Conservation (phyloP, 768 basidiomycete genomes). For the Pholiota molesta region DNA sequence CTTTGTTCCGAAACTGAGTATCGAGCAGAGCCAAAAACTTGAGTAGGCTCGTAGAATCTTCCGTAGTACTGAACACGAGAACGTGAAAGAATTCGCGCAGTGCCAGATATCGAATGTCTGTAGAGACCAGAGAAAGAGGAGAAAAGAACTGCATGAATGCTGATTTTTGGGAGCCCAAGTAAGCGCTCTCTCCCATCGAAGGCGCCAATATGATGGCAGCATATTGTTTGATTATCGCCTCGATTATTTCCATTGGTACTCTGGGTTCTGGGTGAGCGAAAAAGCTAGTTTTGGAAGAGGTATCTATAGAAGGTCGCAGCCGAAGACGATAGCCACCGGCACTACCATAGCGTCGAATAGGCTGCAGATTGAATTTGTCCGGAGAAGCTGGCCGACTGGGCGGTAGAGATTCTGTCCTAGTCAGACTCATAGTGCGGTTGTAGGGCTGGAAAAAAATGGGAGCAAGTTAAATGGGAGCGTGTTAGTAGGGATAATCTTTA, state of each 20-base stretch:
- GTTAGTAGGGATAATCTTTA: background rate
- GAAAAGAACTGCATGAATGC: constrained; percentile 35
- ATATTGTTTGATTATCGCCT: constrained; percentile 35
- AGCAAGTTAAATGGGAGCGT: background rate
- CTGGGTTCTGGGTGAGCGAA: constrained; percentile 20
- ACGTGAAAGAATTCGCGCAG: constrained; percentile 40
- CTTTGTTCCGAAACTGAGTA: constrained; percentile 13
- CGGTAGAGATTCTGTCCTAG: background rate
- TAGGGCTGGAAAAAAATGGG: background rate
- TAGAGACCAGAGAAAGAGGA: constrained; percentile 44
- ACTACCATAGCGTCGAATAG: background rate
- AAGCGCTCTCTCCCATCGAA: constrained; percentile 2
- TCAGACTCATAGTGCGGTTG: background rate
- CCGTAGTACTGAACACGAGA: constrained; percentile 28
- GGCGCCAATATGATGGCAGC: constrained; percentile 16
- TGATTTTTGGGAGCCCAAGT: constrained; percentile 10
- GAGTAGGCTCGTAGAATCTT: constrained; percentile 13
- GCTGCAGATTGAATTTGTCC: background rate
- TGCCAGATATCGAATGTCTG: constrained; percentile 42
- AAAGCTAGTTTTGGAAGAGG: background rate
- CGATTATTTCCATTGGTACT: constrained; percentile 40
- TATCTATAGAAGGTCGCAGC: background rate
- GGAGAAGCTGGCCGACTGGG: background rate
- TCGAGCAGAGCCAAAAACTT: constrained; percentile 16
- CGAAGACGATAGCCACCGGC: constrained; percentile 1